Percentiles rank a stretch among this genome's conserved stretches.
These are phyloP conservation scores for Trypanosoma mega DNA, from an alignment of 208 protist species.

Conservation along the genomic window DNA sequence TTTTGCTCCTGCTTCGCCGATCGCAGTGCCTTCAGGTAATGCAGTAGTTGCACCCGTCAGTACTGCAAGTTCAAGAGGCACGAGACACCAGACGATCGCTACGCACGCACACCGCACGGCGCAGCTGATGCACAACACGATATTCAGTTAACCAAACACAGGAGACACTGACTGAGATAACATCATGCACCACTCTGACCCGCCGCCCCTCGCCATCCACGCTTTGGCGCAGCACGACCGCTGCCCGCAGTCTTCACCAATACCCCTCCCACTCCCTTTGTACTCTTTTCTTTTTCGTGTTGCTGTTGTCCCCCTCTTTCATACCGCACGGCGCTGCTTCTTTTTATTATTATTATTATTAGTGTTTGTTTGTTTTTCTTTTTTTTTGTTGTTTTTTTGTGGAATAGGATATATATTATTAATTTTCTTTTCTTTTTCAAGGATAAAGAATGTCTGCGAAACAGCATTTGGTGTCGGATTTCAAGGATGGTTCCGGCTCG, in stretches of 20 bases:
- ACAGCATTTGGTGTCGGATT: conserved; percentile 79
- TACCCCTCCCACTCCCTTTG: conserved; percentile 2
- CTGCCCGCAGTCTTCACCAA: conserved; percentile 12
- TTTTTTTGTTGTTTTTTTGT: conserved; percentile 16
- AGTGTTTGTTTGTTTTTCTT: conserved; percentile 7
- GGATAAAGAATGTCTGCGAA: conserved; percentile 48
- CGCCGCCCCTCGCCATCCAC: not conserved
- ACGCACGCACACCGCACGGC: not conserved
- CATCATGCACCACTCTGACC: conserved; percentile 37
- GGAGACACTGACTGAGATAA: conserved; percentile 31
- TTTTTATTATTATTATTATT: not conserved
- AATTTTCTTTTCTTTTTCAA: conserved; percentile 21
- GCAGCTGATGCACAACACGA: conserved; percentile 26
- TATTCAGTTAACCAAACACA: conserved; percentile 29
- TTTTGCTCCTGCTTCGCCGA: not conserved
- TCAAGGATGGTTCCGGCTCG: conserved; percentile 57
- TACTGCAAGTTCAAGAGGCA: conserved; percentile 24
- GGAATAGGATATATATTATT: not conserved
- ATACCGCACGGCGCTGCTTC: no score
- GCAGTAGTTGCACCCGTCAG: conserved; percentile 6
- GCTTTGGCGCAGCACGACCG: not conserved
- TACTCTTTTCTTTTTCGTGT: not conserved
- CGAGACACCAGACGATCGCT: conserved; percentile 1
- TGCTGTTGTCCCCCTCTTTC: not conserved
- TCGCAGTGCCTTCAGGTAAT: conserved; percentile 22